Evolutionary conservation across 2,329 filamentous ascomycete species (phyloP).

Genomic region (Penicillium sp.): DNA sequence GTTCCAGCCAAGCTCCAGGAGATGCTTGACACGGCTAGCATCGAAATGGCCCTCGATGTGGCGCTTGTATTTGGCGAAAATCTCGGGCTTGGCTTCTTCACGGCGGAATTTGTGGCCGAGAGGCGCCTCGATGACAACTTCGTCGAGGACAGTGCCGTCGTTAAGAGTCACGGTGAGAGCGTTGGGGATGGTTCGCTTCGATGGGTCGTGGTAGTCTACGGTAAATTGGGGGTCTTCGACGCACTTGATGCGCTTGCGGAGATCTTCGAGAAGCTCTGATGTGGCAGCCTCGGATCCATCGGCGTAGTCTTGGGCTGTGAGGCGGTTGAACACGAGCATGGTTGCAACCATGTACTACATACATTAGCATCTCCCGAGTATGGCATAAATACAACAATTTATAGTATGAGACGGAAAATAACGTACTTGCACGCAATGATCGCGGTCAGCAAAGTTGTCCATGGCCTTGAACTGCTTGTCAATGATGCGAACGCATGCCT

Average conservation of each 20-base stretch:
- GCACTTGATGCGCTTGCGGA: conserved; percentile 90
- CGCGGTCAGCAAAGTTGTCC: conserved; percentile 99
- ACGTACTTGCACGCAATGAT: conserved; percentile 87
- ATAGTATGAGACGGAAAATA: too few relatives aligned
- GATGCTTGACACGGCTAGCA: conserved; percentile 71
- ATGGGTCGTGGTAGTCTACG: conserved; percentile 88
- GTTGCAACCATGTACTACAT: conserved; percentile 84
- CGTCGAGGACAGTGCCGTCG: conserved; percentile 85
- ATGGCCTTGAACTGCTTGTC: conserved; percentile 99
- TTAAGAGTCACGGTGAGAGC: conserved; percentile 91
- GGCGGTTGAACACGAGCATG: conserved; percentile 92
- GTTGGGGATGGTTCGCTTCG: conserved; percentile 94
- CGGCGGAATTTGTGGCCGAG: conserved; percentile 86
- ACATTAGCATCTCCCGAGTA: not conserved
- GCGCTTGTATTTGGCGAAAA: conserved; percentile 90
- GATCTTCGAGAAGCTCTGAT: conserved; percentile 80
- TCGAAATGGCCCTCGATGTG: conserved; percentile 82
- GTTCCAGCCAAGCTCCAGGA: conserved; percentile 76
- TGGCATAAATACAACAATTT: too few relatives aligned
- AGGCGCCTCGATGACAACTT: conserved; percentile 89
- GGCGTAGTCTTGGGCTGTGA: conserved; percentile 88
- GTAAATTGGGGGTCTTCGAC: conserved; percentile 96
- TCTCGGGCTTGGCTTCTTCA: conserved; percentile 97
- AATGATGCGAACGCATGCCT: conserved; percentile 97
- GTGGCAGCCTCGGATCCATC: conserved; percentile 91